Percentiles rank a stretch among this genome's conserved stretches.
Conservation (phyloP, 208 protist species). For the Trypanosomatidae sp. region DNA sequence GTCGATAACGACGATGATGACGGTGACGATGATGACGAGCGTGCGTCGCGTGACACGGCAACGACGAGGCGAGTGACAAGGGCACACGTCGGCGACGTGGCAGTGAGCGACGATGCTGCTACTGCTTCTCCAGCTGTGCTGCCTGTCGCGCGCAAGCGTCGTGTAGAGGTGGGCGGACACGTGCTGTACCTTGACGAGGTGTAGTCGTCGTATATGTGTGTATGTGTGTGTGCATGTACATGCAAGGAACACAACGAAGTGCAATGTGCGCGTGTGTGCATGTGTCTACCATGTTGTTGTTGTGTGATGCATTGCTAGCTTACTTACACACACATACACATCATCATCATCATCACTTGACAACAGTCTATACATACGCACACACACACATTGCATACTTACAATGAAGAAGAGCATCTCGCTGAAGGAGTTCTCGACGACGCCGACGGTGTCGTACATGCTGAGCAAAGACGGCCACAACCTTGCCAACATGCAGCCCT, state of each 20-base stretch:
- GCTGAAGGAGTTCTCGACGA: constrained; percentile 84
- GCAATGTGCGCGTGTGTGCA: background rate
- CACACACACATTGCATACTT: background rate
- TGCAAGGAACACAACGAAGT: background rate
- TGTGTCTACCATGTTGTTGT: background rate
- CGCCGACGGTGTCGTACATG: constrained; percentile 84
- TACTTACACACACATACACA: constrained; percentile 3
- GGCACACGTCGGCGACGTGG: too few species aligned
- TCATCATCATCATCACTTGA: too few species aligned
- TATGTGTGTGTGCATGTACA: background rate
- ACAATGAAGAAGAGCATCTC: constrained; percentile 83
- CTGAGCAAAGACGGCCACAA: constrained; percentile 83
- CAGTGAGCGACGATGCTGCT: too few species aligned
- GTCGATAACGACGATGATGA: constrained; percentile 1
- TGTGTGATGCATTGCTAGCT: background rate
- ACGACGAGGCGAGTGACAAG: too few species aligned
- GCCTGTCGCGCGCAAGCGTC: too few species aligned
- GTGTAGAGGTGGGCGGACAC: constrained; percentile 46
- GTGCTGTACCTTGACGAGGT: constrained; percentile 31
- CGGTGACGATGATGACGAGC: constrained; percentile 1
- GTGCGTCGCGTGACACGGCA: too few species aligned
- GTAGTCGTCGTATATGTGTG: background rate
- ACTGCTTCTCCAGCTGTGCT: too few species aligned
- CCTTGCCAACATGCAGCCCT: constrained; percentile 18
- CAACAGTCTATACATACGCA: constrained; percentile 5